Base-by-base conservation (phyloP, 2,329 filamentous ascomycete species). In the Alternaria ethzedia region DNA sequence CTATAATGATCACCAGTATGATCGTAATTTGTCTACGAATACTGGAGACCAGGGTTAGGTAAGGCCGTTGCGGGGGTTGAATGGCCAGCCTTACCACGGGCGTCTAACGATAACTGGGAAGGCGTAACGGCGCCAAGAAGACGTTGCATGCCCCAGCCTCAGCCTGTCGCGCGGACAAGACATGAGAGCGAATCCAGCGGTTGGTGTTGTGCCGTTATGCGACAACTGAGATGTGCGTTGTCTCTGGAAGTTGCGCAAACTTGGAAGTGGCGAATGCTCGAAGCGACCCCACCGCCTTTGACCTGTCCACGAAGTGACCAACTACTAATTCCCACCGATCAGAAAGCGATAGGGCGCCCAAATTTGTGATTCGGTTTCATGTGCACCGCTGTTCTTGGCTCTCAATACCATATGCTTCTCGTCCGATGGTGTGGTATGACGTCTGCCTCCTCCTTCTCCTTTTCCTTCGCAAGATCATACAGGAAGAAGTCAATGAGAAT, bases 401-500 rank as follows among this genome's bases (percentile, higher is more conserved):
- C 47, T 60, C 30, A 97, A 80, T 97, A 97, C 94, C 94, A 97
- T 65, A 97, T 97, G 75, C 93, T 96, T 77, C 94, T 88, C 46
- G 94, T 97, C 67, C 94, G 86, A 81, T 97, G 94, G 81, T 97
- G 94, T 6, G 93, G 92, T 64, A 93, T 87, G 44, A 74, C 71
- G 54, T 75, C 78, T 23, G 70, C 70, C 6, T 67, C 73, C 7
- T 76, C 77, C 28, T 72, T 74, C 79, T 98, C 95, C 76, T 91
- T 80, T 75, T 93, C 91, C 79, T 98, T 99, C 82, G 96, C 94
- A 17, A 91, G 89, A 81, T 99, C 96, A 77, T 99, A 99, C 59
- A 99, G 83, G 80, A 97, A 97, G 81, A 98, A 99, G 80, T 99
- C 96, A 67, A 99, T 96, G 72, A 99, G 80, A 43, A 98, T 93